Evolutionary conservation across 208 protist species (phyloP).

Genomic region (Leptomonas seymouri): DNA sequence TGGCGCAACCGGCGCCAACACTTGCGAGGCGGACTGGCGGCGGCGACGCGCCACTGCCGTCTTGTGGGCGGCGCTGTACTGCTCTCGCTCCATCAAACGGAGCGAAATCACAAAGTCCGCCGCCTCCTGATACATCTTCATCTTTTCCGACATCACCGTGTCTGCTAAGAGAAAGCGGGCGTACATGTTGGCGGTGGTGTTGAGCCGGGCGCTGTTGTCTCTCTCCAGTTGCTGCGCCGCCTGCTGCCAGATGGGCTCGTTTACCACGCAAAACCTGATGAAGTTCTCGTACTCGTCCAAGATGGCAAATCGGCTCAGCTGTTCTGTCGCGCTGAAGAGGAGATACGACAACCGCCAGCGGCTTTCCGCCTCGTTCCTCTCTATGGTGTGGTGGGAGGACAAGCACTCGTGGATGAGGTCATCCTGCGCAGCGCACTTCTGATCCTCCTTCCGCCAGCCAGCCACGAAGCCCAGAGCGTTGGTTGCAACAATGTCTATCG

Average conservation of each 20-base stretch:
- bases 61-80: conserved; percentile 18
- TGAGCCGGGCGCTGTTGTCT: conserved; percentile 43
- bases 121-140: conserved; percentile 41
- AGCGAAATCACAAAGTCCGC: conserved; percentile 49
- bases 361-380: conserved; percentile 34
- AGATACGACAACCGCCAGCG: conserved; percentile 34
- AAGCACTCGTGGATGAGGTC: conserved; percentile 41
- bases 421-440: conserved; percentile 8
- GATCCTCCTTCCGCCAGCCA: conserved; percentile 11
- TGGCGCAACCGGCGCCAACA: not conserved
- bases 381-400: conserved; percentile 4
- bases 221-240: conserved; percentile 39
- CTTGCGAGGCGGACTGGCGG: conserved; percentile 11
- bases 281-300: conserved; percentile 44
- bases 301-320: conserved; percentile 30
- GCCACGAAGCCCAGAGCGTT: conserved; percentile 37
- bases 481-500: conserved; percentile 4
- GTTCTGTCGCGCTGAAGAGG: conserved; percentile 29
- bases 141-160: conserved; percentile 34
- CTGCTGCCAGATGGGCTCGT: conserved; percentile 49
- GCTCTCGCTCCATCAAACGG: conserved; percentile 45
- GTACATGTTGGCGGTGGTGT: conserved; percentile 52
- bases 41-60: conserved; percentile 21
- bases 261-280: conserved; percentile 38
- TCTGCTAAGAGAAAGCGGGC: conserved; percentile 50